Evolutionary conservation across 345 rosid species (phyloP), one percentile per base, ranked within the genome.

Genomic region (Arabis hirsuta): DNA sequence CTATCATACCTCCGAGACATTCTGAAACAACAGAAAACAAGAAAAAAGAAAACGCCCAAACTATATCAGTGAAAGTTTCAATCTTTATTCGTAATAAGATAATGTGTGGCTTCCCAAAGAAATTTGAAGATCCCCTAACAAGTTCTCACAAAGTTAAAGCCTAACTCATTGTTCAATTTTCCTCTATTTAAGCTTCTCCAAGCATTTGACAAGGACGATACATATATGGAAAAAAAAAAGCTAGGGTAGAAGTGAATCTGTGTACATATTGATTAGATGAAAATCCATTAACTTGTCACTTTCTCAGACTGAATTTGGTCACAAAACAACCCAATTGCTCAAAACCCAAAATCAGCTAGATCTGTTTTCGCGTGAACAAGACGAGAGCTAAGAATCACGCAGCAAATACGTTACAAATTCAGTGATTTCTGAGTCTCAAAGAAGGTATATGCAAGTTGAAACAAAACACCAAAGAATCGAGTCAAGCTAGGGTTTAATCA

Each of bases 1-100:
- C 98, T 93, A 83, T 93, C 98, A 72, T 93, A 93, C 68, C 98
- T 89, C 57, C 98, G 85, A 75, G 98, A 90, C 97, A 90, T 92
- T 20, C n/a, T 64, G 29, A 34, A 55, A 73, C 71, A 24, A 4
- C 69, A 62, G 8, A 55, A 44, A 14, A 6, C 0, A 1, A 12
- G 3, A 9, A n/a, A 53, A 51, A 41, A 3, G 13, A 3, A 58
- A 38, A 47, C 12, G 0, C 1, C 7, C 3, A 12, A 44, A 9
- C 10, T 67, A 58, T 32, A 22, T 45, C 47, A 69, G 34, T 3
- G 0, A 1, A 34, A 58, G 36, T 34, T 46, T 46, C 24, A 0
- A 45, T 20, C 55, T 53, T 36, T 51, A 5, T 65, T 13, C 59
- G 36, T 51, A 13, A 3, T 9, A 36, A 38, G 54, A 10, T 14